phyloP scores from a whole-genome alignment of 768 basidiomycete species.

The Termitomyces sp. region DNA sequence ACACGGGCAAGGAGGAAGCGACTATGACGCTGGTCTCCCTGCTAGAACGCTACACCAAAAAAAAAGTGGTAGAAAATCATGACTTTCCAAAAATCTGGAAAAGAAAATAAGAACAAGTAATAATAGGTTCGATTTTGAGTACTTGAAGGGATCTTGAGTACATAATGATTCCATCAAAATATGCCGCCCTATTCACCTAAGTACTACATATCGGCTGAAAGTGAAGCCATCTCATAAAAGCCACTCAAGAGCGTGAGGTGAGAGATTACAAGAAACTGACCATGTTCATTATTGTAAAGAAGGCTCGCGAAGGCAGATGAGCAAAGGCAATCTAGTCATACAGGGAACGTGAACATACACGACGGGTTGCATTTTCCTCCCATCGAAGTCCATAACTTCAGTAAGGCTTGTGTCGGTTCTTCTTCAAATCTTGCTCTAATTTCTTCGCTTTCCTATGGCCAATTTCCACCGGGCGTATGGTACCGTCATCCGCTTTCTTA shows the following conservation, averaged over 20 bases:
- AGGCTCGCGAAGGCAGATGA: constrained; percentile 11
- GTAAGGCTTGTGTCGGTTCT: constrained; percentile 87
- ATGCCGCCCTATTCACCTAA: neutral
- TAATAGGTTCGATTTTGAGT: no score
- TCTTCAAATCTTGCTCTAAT: constrained; percentile 88
- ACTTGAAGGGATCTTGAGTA: no score
- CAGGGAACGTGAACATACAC: constrained; percentile 15
- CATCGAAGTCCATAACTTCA: constrained; percentile 28
- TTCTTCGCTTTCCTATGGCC: constrained; percentile 90
- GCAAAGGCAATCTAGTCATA: constrained; percentile 8
- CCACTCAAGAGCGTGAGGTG: neutral
- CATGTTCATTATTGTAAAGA: neutral
- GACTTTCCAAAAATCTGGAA: no score
- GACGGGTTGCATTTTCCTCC: constrained; percentile 2
- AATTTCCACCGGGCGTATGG: constrained; percentile 89
- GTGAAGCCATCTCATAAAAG: neutral
- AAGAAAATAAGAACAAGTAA: no score
- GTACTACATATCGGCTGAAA: neutral
- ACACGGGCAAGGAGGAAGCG: no score
- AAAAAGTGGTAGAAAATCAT: no score
- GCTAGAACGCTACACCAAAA: no score
- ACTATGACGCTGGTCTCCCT: no score
- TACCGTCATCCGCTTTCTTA: constrained; percentile 87
- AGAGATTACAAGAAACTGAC: neutral
- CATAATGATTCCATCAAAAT: no score